Conservation (phyloP, 148 eudicot genomes). For the Camellia lanceoleosa region DNA sequence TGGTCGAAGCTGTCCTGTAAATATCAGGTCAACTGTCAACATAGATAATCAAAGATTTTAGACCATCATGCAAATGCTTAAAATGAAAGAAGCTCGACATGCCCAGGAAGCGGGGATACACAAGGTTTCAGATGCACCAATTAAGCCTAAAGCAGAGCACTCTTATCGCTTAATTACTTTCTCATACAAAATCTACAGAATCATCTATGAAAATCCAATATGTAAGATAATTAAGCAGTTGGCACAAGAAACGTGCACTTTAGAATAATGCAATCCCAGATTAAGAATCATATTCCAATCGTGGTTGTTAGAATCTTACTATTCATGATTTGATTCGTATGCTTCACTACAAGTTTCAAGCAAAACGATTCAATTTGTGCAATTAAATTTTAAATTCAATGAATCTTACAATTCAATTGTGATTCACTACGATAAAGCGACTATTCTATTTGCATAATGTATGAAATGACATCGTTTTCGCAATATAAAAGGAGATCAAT, state of each 20-base stretch:
- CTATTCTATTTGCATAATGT: no score
- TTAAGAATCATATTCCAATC: not conserved
- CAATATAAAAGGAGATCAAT: no score
- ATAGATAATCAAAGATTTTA: not conserved
- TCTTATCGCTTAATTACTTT: not conserved
- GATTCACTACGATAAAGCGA: no score
- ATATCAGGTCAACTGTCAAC: not conserved
- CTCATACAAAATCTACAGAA: not conserved
- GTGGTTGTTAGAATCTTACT: no score
- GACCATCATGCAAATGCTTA: not conserved
- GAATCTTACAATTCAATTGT: no score
- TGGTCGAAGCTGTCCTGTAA: conserved; percentile 37
- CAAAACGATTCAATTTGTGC: no score
- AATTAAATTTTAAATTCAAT: no score
- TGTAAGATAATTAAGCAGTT: not conserved
- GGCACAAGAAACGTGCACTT: not conserved
- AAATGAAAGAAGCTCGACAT: not conserved
- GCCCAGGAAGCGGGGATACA: not conserved
- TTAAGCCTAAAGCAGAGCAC: not conserved
- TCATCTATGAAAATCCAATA: not conserved
- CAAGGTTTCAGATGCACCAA: not conserved
- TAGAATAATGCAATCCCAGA: not conserved
- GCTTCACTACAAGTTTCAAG: no score
- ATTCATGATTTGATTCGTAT: no score
- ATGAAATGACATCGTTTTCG: no score